A percentile compares a stretch with the other conserved stretches of the same genome.
These are phyloP conservation scores for Verruconis gallopava DNA, from an alignment of 2,329 filamentous ascomycete species.

Conservation along the genomic window DNA sequence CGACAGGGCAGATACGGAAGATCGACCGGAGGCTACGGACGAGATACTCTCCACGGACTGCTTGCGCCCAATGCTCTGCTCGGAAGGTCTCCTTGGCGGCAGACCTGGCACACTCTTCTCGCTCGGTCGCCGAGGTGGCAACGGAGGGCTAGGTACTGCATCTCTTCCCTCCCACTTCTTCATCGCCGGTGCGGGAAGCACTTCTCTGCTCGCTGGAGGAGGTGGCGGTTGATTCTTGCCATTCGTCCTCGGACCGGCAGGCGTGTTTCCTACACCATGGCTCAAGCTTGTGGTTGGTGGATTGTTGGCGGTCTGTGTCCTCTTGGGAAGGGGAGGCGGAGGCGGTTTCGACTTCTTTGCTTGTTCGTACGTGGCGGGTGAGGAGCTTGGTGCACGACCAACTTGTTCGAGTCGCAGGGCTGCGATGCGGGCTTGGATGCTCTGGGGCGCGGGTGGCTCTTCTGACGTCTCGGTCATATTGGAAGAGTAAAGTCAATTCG, in stretches of 20 bases:
- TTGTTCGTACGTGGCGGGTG: conserved; percentile 21
- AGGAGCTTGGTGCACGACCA: conserved; percentile 21
- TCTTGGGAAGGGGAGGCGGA: conserved; percentile 10
- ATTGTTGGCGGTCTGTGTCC: conserved; percentile 5
- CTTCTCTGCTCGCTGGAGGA: not conserved
- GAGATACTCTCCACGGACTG: conserved; percentile 16
- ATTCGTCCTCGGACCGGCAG: conserved; percentile 7
- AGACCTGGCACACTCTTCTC: conserved; percentile 28
- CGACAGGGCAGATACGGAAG: conserved; percentile 6
- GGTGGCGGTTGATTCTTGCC: conserved; percentile 5
- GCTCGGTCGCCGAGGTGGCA: not conserved
- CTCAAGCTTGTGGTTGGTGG: conserved; percentile 5
- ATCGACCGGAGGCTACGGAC: conserved; percentile 3
- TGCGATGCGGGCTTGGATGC: conserved; percentile 35
- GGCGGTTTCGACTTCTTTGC: conserved; percentile 13
- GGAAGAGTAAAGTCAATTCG: too few species aligned
- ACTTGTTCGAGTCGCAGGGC: conserved; percentile 35
- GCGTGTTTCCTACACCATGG: conserved; percentile 1
- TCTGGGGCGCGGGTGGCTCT: conserved; percentile 11
- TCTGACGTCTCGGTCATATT: not conserved
- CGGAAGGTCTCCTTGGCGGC: conserved; percentile 30
- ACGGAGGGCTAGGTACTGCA: not conserved
- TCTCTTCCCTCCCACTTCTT: conserved; percentile 7
- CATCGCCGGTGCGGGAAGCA: conserved; percentile 9
- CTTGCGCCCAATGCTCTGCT: conserved; percentile 14